Evolutionary conservation across 2,329 filamentous ascomycete species (phyloP), one percentile per base, ranked within the genome.

Genomic region (Verruconis gallopava): DNA sequence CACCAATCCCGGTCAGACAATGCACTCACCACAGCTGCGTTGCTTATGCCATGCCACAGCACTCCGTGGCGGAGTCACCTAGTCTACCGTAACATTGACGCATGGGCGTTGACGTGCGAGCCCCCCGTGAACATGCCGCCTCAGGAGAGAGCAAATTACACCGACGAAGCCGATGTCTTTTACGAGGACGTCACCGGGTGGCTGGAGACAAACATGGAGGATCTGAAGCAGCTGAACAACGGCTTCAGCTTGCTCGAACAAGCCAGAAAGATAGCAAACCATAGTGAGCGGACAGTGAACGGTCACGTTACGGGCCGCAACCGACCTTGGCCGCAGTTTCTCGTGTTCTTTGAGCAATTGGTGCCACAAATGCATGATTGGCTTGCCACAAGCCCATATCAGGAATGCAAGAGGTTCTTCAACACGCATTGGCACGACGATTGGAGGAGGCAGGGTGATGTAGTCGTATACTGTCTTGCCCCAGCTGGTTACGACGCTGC

Each of bases 61-160:
- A 96, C 89, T 0, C 89, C 91, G 2, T 96, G 91, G 89, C 81
- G 88, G 53, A 86, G 81, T 13, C 83, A 93, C 54, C 72, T 96
- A 30, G 69, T 93, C 46, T 75, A 91, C 54, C 75, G 84, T 0
- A 64, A 67, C 21, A 76, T 95, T 41, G 64, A 75, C 44, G 86
- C 85, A 3, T 88, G 88, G 68, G 89, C 88, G 0, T 67, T 96
- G 13, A 81, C 82, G 4, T 98, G 91, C 60, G 88, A 95, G 51
- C 91, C 91, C 2, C 91, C 91, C 0, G 63, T 98, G 11, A 65
- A 79, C 51, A 69, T 86, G 0, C 66, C 71, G 19, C 67, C 72
- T 0, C 58, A 63, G 5, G 72, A 83, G 55, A 76, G 88, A 33
- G 66, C 64, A 1, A 55, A 55, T 2, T 98, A 98, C 60, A 65